Conservation (phyloP, 2,329 filamentous ascomycete genomes). For the Nemania serpens region DNA sequence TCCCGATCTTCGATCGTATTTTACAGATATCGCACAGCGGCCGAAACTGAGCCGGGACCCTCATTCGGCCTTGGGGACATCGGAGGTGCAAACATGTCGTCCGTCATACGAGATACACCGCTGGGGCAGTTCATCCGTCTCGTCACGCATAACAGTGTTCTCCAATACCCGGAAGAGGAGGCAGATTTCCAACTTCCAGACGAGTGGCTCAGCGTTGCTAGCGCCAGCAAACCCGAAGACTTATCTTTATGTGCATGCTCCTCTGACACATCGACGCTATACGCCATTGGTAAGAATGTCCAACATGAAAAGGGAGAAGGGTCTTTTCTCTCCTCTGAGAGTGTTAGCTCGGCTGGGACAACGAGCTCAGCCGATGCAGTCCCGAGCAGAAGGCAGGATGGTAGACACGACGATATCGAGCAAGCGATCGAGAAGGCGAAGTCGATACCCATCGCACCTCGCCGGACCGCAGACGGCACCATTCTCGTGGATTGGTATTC, state of each 20-base stretch:
- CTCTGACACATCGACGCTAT: slow-evolving; percentile 21
- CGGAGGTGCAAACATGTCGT: not conserved
- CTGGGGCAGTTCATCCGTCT: too few relatives aligned
- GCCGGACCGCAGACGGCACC: slow-evolving; percentile 31
- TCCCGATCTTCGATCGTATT: not conserved
- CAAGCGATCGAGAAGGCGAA: slow-evolving; percentile 37
- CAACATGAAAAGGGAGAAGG: slow-evolving; percentile 25
- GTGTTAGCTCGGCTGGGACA: slow-evolving; percentile 28
- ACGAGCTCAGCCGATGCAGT: slow-evolving; percentile 35
- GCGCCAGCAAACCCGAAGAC: slow-evolving; percentile 3
- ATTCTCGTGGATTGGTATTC: slow-evolving; percentile 44
- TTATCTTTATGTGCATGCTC: slow-evolving; percentile 17
- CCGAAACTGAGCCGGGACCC: not conserved
- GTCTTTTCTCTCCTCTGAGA: slow-evolving; percentile 24
- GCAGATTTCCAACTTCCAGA: slow-evolving; percentile 32
- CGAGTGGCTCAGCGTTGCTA: slow-evolving; percentile 22
- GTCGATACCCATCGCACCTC: slow-evolving; percentile 38
- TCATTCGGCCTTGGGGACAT: not conserved
- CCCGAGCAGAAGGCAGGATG: slow-evolving; percentile 33
- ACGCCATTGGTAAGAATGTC: slow-evolving; percentile 33
- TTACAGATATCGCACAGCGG: not conserved
- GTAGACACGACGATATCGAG: slow-evolving; percentile 33
- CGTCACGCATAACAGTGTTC: too few relatives aligned
- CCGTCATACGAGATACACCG: too few relatives aligned
- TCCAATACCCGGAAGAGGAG: slow-evolving; percentile 34